Percentiles rank a stretch among this genome's conserved stretches.
Evolutionary conservation across 495 filamentous ascomycete species (phyloP).

Genomic region (Neurospora sp.): DNA sequence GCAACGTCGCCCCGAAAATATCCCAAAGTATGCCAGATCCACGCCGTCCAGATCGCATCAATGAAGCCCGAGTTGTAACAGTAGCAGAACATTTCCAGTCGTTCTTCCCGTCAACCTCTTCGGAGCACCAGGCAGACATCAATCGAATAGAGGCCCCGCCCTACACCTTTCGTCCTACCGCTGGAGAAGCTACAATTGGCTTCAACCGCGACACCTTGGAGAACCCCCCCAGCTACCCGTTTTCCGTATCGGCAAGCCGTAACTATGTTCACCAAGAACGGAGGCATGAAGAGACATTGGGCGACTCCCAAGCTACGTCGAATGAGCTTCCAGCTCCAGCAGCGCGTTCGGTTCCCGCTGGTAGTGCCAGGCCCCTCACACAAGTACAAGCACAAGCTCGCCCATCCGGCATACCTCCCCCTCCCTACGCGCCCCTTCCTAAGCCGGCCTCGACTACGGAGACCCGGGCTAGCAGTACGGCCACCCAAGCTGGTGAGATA

Average conservation of each 20-base stretch:
- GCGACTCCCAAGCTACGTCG: background rate
- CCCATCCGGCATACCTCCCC: background rate
- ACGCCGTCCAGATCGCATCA: background rate
- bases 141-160: background rate
- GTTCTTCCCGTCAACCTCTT: background rate
- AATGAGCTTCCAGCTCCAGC: background rate
- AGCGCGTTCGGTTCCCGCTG: background rate
- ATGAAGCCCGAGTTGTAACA: background rate
- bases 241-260: background rate
- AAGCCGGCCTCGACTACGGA: background rate
- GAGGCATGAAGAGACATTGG: background rate
- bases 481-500: background rate
- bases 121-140: background rate
- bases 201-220: background rate
- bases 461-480: background rate
- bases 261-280: background rate
- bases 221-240: background rate
- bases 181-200: background rate
- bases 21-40: background rate
- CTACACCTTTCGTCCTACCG: background rate
- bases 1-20: background rate
- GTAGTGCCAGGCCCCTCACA: background rate
- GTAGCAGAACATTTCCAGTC: background rate
- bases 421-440: background rate
- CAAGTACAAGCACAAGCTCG: background rate